Conservation (phyloP, 495 filamentous ascomycete genomes). For the Lepidopterella palustris region DNA sequence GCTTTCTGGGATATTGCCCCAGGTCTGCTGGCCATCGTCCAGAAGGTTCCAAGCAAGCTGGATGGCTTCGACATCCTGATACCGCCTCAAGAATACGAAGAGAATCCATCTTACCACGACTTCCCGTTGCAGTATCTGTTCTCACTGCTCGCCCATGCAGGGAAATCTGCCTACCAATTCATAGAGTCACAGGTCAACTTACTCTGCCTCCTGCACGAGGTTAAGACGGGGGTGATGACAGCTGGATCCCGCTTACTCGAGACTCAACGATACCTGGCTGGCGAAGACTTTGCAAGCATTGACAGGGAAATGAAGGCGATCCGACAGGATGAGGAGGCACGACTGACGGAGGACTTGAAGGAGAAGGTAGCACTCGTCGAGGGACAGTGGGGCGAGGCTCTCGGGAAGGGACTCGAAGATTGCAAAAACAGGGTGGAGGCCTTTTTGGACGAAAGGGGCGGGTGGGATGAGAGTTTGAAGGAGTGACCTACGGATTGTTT, state of each 20-base stretch:
- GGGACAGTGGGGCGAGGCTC: slow-evolving; percentile 71
- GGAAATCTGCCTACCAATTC: slow-evolving; percentile 89
- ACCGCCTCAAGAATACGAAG: slow-evolving; percentile 67
- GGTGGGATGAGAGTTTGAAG: slow-evolving; percentile 40
- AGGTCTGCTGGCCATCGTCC: slow-evolving; percentile 62
- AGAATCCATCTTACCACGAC: slow-evolving; percentile 72
- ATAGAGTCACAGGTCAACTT: slow-evolving; percentile 93
- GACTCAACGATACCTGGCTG: slow-evolving; percentile 51
- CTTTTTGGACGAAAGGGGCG: slow-evolving; percentile 31
- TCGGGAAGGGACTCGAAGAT: slow-evolving; percentile 53
- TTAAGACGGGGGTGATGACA: slow-evolving; percentile 67
- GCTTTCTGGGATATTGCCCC: slow-evolving; percentile 99
- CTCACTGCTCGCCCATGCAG: slow-evolving; percentile 72
- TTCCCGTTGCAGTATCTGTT: slow-evolving; percentile 87
- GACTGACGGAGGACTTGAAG: slow-evolving; percentile 79
- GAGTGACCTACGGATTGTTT: slow-evolving; percentile 32
- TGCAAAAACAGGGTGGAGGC: slow-evolving; percentile 43
- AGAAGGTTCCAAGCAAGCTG: slow-evolving; percentile 58
- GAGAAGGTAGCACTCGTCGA: slow-evolving; percentile 87
- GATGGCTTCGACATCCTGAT: slow-evolving; percentile 49
- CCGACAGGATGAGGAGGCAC: slow-evolving; percentile 55
- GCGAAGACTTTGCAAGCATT: slow-evolving; percentile 47
- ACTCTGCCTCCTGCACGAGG: slow-evolving; percentile 88
- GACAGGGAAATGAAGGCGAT: slow-evolving; percentile 53
- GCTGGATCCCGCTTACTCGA: slow-evolving; percentile 52